Conservation (phyloP, 495 filamentous ascomycete species). For the Lophiotrema nucula region DNA sequence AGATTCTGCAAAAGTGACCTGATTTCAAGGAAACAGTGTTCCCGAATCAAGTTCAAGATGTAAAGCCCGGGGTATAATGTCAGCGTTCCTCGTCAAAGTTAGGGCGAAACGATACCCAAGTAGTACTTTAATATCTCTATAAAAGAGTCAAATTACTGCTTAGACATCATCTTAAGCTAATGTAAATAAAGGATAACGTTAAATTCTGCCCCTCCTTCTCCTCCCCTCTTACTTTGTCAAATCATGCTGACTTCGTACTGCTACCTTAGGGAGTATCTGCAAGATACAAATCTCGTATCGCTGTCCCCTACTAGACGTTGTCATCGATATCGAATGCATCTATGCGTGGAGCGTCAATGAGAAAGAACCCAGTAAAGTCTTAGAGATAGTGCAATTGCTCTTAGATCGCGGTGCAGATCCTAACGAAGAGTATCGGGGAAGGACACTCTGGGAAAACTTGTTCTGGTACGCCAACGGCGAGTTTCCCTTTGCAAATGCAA, state of each 20-base stretch:
- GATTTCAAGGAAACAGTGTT: constrained; percentile 1
- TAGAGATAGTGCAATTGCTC: background rate
- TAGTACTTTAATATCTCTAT: no score
- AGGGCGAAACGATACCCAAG: no score
- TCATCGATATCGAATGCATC: background rate
- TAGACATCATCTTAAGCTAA: no score
- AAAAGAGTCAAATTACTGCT: no score
- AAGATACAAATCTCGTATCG: no score
- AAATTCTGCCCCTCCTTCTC: no score
- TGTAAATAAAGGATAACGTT: no score
- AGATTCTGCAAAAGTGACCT: background rate
- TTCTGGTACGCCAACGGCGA: background rate
- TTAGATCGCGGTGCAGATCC: background rate
- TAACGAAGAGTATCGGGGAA: background rate
- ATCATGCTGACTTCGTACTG: no score
- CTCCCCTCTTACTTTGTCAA: no score
- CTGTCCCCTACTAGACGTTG: constrained; percentile 3
- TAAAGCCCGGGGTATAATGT: no score
- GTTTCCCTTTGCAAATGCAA: background rate
- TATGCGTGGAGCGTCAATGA: background rate
- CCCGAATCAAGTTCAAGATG: background rate
- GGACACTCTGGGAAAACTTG: background rate
- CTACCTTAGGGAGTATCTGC: no score
- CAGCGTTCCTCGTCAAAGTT: no score
- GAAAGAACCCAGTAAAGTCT: background rate